Evolutionary conservation across 2,329 filamentous ascomycete genomes (phyloP), one percentile per base, ranked within the genome.

Genomic region (Epichloe glyceriae): DNA sequence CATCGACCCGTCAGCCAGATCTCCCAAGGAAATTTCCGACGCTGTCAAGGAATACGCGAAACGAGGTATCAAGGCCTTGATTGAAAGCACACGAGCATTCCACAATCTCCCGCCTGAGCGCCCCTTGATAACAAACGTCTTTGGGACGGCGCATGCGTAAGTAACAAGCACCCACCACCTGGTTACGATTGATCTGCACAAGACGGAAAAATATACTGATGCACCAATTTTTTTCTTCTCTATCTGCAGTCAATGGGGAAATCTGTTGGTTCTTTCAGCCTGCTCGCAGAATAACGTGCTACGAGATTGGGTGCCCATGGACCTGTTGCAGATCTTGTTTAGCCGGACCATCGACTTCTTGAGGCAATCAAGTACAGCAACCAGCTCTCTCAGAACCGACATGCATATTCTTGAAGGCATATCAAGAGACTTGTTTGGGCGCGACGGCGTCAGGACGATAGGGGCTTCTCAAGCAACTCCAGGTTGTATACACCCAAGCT

Each of bases 91-190:
- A 0, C 78, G 81, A 50, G 88, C 89, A 1, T 95, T 97, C 62
- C 75, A 85, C 55, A 73, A 74, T 2, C 73, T 86, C 26, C 72
- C 78, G 15, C 67, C 70, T n/a, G 68, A 78, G 54, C 79, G 88
- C 33, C 80, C 86, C 8, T 84, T 96, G 48, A 83, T 97, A 50
- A 97, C 91, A n/a, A 97, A 96, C 60, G 83, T 95, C 22, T 95
- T 95, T 67, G 90, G 91, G 49, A 97, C 91, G 17, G 86, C 89
- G 55, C 91, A 96, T 74, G 90, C 91, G 87, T 95, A 86, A 80
- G 88, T 81, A 10, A 34, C 38, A 19, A 19, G 33, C 12, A 11
- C 37, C 11, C n/a, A 11, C 37, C 4, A 7, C 15, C 15, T n/a
- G 37, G 15, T 40, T 17, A 40, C 11, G 8, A 19, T 11, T 12